Percentiles rank a stretch among this genome's conserved stretches.
These are phyloP conservation scores for Leccinum sublutescens DNA, from an alignment of 768 basidiomycete genomes.

Conservation along the genomic window DNA sequence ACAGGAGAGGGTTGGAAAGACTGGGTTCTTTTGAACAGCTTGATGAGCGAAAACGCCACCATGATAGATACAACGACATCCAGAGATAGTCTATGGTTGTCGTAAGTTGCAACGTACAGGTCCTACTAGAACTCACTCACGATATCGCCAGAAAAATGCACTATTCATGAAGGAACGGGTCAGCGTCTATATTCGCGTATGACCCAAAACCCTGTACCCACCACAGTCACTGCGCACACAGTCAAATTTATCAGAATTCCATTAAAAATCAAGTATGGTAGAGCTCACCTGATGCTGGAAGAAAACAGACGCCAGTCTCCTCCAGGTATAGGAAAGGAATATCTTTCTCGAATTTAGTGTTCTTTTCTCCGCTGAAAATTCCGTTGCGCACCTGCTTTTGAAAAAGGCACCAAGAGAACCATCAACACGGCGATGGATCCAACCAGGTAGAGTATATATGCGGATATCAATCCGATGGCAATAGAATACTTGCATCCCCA, in stretches of 20 bases:
- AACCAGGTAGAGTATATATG: constrained; percentile 11
- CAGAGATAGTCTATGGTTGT: background rate
- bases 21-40: background rate
- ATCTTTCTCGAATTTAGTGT: background rate
- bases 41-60: constrained; percentile 2
- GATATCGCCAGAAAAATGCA: background rate
- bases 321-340: background rate
- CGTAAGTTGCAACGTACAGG: background rate
- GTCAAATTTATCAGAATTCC: background rate
- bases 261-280: background rate
- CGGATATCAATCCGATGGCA: constrained; percentile 4
- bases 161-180: background rate
- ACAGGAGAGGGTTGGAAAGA: background rate
- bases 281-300: background rate
- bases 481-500: constrained; percentile 12
- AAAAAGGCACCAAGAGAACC: background rate
- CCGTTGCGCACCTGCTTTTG: background rate
- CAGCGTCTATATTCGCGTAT: too few species aligned
- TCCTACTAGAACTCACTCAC: background rate
- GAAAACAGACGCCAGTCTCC: background rate
- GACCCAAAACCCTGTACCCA: background rate
- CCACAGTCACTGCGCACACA: background rate
- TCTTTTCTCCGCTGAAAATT: background rate
- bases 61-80: constrained; percentile 2
- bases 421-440: background rate